A percentile compares a stretch with the other conserved stretches of the same genome.
phyloP scores from a whole-genome alignment of 2,329 filamentous ascomycete genomes.

The Fusarium bulbicola region DNA sequence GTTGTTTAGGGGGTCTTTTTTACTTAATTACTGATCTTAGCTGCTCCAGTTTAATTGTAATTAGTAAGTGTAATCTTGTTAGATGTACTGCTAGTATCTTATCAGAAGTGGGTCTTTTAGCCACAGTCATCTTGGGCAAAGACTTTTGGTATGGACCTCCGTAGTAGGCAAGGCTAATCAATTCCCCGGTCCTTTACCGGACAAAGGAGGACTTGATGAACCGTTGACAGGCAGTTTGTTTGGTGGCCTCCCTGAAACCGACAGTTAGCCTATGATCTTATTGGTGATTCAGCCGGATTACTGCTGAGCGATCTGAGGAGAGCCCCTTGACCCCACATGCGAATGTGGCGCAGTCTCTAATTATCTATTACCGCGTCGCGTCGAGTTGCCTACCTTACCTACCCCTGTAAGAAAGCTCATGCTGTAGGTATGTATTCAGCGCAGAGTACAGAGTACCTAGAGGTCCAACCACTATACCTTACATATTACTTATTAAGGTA shows the following conservation, averaged over 20 bases:
- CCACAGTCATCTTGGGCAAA: too few species aligned
- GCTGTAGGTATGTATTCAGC: not conserved
- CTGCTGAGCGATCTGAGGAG: slow-evolving; percentile 8
- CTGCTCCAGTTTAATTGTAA: too few species aligned
- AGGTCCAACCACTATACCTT: not conserved
- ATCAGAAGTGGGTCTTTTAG: too few species aligned
- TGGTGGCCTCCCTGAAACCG: slow-evolving; percentile 20
- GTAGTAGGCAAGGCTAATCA: slow-evolving; percentile 15
- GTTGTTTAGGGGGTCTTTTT: too few species aligned
- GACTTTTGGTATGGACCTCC: too few species aligned
- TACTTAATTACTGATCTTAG: too few species aligned
- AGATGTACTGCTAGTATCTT: too few species aligned
- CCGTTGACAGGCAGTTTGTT: slow-evolving; percentile 23
- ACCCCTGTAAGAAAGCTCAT: slow-evolving; percentile 1
- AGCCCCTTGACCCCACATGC: slow-evolving; percentile 29
- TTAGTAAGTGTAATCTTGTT: too few species aligned
- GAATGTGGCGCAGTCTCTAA: slow-evolving; percentile 30
- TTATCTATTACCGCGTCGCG: not conserved
- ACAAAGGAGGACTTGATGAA: slow-evolving; percentile 18
- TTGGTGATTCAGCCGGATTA: slow-evolving; percentile 26
- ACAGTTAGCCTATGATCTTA: slow-evolving; percentile 16
- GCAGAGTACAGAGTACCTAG: not conserved
- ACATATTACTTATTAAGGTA: not conserved
- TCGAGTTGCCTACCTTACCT: not conserved
- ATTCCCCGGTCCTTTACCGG: slow-evolving; percentile 32